Evolutionary conservation across 495 filamentous ascomycete species (phyloP), one percentile per base, ranked within the genome.

Genomic region (Ramalina intermedia): DNA sequence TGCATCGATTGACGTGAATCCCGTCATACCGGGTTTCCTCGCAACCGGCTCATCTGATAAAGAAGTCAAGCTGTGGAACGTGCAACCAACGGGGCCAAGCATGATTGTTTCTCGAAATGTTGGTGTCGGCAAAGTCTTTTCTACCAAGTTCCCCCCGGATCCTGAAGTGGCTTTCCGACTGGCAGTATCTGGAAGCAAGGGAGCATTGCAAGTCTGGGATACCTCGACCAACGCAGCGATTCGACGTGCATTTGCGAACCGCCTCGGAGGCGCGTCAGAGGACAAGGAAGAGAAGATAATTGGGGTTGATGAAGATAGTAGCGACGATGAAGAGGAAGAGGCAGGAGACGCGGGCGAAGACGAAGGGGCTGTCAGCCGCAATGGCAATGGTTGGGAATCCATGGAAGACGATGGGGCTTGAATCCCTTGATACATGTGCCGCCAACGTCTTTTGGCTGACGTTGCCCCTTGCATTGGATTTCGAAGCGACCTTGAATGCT

Each of bases 21-120:
- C 81, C 1, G 65, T 76, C 36, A 85, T 99, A 49, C 91, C 91
- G 1, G 91, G 90, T 8, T 95, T 86, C 71, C 70, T 99, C 57
- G 93, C 76, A 4, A 96, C 91, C 7, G 91, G 87, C 1, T 94
- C 87, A 1, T 84, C 82, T 12, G 91, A 96, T 67, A 90, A 86
- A 72, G 80, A 81, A 20, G 87, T 96, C 41, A 99, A 99, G 73
- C 71, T 99, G 40, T 99, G 91, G 91, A 94, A 94, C 61, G 77
- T 94, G 48, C 74, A 80, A 51, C 59, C 83, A n/a, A 69, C 73
- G 37, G 68, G 67, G 50, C 90, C 89, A 3, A 82, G 78, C 51
- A 84, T 99, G 76, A 86, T 99, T 0, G 85, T 94, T 6, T 84
- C 85, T 7, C 80, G 91, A 27, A 85, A 96, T 65, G 68, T 96